A percentile compares a stretch with the other conserved stretches of the same genome.
phyloP scores from a whole-genome alignment of 768 basidiomycete genomes.

The Bullera alba region DNA sequence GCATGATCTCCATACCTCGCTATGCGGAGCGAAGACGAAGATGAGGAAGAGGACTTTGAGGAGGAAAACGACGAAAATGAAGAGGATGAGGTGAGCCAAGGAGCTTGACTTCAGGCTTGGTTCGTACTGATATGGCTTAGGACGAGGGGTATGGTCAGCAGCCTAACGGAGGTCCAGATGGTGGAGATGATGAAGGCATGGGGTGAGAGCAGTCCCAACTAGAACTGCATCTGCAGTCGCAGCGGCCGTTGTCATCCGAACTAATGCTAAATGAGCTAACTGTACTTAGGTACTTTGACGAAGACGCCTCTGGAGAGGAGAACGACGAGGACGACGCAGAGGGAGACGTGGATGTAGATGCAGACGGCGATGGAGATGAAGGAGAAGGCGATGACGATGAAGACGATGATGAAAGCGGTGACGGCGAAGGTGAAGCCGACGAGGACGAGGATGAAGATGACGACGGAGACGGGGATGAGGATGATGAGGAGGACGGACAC shows the following conservation, averaged over 20 bases:
- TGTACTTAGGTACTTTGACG: slow-evolving; percentile 50
- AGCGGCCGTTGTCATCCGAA: slow-evolving; percentile 50
- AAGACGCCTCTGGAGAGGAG: slow-evolving; percentile 10
- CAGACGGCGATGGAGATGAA: slow-evolving; percentile 28
- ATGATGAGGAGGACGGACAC: slow-evolving; percentile 38
- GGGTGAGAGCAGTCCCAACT: too few species aligned
- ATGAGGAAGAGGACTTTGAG: slow-evolving; percentile 56
- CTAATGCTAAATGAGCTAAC: slow-evolving; percentile 51
- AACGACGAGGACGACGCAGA: slow-evolving; percentile 11
- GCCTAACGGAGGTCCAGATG: slow-evolving; percentile 23
- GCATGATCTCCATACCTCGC: too few species aligned
- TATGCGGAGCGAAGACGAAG: slow-evolving; percentile 50
- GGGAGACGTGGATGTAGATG: slow-evolving; percentile 51
- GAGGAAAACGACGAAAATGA: slow-evolving; percentile 58
- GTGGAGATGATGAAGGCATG: not conserved
- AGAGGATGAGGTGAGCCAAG: slow-evolving; percentile 60
- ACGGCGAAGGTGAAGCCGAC: slow-evolving; percentile 46
- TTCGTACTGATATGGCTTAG: not conserved
- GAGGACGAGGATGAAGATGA: slow-evolving; percentile 51
- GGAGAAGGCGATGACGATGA: slow-evolving; percentile 16
- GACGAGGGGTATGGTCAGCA: not conserved
- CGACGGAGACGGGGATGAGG: slow-evolving; percentile 45
- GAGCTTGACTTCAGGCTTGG: not conserved
- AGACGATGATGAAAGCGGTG: slow-evolving; percentile 1
- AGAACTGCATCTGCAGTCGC: too few species aligned